Base-by-base conservation (phyloP, 192 early-diverging fungal species). In the Coemansia sp. region DNA sequence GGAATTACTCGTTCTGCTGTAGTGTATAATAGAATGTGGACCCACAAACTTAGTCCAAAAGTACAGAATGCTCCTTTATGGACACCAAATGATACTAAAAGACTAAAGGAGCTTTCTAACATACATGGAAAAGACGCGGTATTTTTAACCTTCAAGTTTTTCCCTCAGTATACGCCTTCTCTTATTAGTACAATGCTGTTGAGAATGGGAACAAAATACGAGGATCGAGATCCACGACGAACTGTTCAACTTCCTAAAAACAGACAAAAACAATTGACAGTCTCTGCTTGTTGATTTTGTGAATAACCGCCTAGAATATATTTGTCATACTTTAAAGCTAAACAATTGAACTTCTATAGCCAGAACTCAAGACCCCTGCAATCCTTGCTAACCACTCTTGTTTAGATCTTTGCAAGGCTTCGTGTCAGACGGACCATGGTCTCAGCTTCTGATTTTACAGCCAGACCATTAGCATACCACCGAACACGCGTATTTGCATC, bases 391-490 rank as follows among this genome's bases (percentile, higher is more conserved):
- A 14, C 14, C 39, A 46, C 3, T 14, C 21, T 63, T 56, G 52
- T 23, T 68, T 69, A 11, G 66, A 23, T 59, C 66, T 67, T 30
- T 61, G 67, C 64, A 68, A 82, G 74, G 23, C 33, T 64, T 23
- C 50, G 60, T 4, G 79, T 64, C 39, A 82, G 71, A 33, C 57
- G 54, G 22, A 70, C 36, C 79, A 82, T 76, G 20, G 71, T 65
- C 20, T 58, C 53, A 6, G 59, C 68, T 61, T 82, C 79, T 30
- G 61, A 61, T 51, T 74, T 42, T 11, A 66, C 68, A 14, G 83
- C 74, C 52, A 66, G 60, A 31, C 83, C 83, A 53, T 84, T 84
- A 54, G 74, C 83, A 51, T 84, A 84, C 83, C 83, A 84, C 55
- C 83, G 74, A 9, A 84, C 63, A 20, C 74, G 70, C 7, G 65